Evolutionary conservation across 768 basidiomycete genomes (phyloP).

Genomic region (Calocera cornea): DNA sequence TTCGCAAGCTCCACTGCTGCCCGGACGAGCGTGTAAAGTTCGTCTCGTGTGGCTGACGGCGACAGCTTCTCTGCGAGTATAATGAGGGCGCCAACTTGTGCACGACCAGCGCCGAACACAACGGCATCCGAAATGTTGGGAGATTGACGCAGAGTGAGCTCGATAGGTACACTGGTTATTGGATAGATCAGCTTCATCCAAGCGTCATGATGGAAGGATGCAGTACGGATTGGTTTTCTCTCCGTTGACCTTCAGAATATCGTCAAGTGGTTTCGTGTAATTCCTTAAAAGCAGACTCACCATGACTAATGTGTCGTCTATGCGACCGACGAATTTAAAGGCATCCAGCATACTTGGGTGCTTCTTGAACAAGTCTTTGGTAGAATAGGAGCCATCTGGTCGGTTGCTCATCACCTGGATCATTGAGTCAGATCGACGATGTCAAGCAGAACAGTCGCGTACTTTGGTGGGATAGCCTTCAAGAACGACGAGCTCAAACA

Average conservation of each 20-base stretch:
- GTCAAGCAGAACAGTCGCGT: constrained; percentile 1
- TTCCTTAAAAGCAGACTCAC: background rate
- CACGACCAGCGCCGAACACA: constrained; percentile 38
- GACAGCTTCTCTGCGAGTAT: constrained; percentile 15
- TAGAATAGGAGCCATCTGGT: constrained; percentile 41
- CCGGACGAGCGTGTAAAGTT: constrained; percentile 29
- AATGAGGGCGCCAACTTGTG: constrained; percentile 39
- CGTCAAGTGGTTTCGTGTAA: background rate
- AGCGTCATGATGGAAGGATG: background rate
- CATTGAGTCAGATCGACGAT: background rate
- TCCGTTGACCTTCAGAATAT: constrained; percentile 24
- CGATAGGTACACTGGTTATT: constrained; percentile 31
- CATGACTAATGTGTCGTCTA: constrained; percentile 41
- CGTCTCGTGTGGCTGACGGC: constrained; percentile 19
- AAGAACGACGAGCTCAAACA: constrained; percentile 36
- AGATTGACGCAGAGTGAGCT: constrained; percentile 36
- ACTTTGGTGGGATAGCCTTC: constrained; percentile 42
- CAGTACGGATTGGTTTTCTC: constrained; percentile 42
- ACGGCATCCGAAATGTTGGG: constrained; percentile 39
- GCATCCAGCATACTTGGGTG: constrained; percentile 30
- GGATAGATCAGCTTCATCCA: background rate
- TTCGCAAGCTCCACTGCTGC: constrained; percentile 41
- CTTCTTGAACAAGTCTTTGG: constrained; percentile 39
- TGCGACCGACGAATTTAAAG: constrained; percentile 40
- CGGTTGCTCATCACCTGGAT: constrained; percentile 31